Evolutionary conservation across 495 filamentous ascomycete genomes (phyloP), one percentile per base, ranked within the genome.

Genomic region (Emericellopsis terricola): DNA sequence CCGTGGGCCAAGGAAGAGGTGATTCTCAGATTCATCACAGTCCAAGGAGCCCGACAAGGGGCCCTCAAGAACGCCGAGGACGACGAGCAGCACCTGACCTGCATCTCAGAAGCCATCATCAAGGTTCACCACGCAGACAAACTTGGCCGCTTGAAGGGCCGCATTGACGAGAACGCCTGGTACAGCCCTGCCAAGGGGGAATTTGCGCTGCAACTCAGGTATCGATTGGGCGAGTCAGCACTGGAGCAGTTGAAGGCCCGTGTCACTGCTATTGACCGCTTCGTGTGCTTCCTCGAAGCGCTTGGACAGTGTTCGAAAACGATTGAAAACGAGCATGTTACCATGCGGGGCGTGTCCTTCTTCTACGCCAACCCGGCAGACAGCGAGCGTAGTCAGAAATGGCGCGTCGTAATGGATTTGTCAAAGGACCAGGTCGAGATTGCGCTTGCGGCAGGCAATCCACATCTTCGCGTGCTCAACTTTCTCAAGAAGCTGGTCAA

Each of bases 401-500:
- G 48, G 57, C 60, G 37, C 44, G 61, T 53, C 11, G 44, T 41
- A 11, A 31, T 65, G 10, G 49, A 59, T 28, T 50, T 62, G 14
- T 37, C 28, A 17, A 42, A 27, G 29, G 45, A 40, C 19, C 31
- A 41, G 3, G 60, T 70, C 46, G 40, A 54, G n/a, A 40, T 83
- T 8, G 38, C 45, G 9, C 58, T 96, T 15, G 67, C 76, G 15
- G 45, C 47, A 15, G 59, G 60, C 10, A 92, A 83, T 41, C 86
- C 86, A 0, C 85, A 93, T 48, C 60, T 77, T 29, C 70, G 78
- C 11, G 73, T 85, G 14, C 56, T 69, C 23, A 71, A 78, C 34
- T 55, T 68, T 19, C 58, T 94, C 9, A 66, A 64, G 5, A 56
- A 56, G 13, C 56, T 69, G 24, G 52, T 89, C 33, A 85, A 85